Evolutionary conservation across 208 protist species (phyloP).

Genomic region (Wallacemonas sp.): DNA sequence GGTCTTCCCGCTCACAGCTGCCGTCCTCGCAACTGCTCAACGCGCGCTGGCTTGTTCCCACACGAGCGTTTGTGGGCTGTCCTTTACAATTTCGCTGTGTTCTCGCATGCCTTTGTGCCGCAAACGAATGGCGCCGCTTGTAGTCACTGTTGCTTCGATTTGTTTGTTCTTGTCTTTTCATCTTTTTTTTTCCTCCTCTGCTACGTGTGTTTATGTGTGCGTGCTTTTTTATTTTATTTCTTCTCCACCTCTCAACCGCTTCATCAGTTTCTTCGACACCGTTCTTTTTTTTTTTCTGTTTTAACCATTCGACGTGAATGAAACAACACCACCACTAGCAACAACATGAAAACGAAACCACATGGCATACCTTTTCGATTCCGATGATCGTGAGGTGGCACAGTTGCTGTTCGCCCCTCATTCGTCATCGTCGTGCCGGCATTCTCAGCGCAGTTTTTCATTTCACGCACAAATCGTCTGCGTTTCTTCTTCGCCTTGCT

Average conservation of each 20-base stretch:
- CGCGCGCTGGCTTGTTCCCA: neutral
- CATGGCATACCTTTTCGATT: too few relatives aligned
- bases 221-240: slow-evolving; percentile 13
- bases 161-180: neutral
- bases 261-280: too few relatives aligned
- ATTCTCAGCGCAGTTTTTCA: too few relatives aligned
- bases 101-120: slow-evolving; percentile 1
- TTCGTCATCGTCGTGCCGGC: too few relatives aligned
- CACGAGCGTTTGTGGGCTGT: neutral
- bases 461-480: too few relatives aligned
- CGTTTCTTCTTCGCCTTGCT: neutral
- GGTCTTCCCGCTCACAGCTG: neutral
- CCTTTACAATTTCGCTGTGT: neutral
- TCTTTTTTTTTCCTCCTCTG: neutral
- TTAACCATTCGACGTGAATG: too few relatives aligned
- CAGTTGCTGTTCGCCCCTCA: too few relatives aligned
- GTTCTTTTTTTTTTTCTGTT: too few relatives aligned
- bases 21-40: neutral
- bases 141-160: neutral
- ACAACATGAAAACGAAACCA: too few relatives aligned
- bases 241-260: too few relatives aligned
- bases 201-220: neutral
- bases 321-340: too few relatives aligned
- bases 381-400: too few relatives aligned
- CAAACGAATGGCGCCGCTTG: neutral